These are phyloP conservation scores for Helianthus tuberosus DNA, from an alignment of 129 eudicot genomes.

Conservation along the genomic window DNA sequence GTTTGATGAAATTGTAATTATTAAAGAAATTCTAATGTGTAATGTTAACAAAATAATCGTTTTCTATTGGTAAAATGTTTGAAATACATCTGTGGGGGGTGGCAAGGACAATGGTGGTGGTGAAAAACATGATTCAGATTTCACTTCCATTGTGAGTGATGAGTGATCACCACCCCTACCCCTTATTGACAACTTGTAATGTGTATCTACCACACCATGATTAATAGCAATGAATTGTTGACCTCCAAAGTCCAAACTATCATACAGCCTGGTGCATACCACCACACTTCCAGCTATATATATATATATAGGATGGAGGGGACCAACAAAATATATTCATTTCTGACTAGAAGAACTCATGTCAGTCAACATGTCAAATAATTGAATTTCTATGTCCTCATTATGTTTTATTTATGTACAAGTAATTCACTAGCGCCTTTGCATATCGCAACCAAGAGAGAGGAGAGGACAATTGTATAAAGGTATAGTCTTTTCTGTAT, in stretches of 20 bases:
- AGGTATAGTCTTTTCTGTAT: not conserved
- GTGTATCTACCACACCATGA: slow-evolving; percentile 10
- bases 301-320: slow-evolving; percentile 35
- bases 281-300: slow-evolving; percentile 34
- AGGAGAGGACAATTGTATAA: slow-evolving; percentile 16
- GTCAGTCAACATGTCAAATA: slow-evolving; percentile 27
- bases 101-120: no score
- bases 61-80: no score
- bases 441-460: not conserved
- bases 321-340: slow-evolving; percentile 35
- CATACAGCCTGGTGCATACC: slow-evolving; percentile 36
- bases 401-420: not conserved
- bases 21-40: no score
- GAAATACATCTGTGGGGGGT: no score
- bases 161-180: no score
- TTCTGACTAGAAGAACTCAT: slow-evolving; percentile 13
- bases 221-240: slow-evolving; percentile 19
- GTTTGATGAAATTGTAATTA: no score
- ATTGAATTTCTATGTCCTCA: slow-evolving; percentile 1
- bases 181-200: no score
- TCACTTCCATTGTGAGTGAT: no score
- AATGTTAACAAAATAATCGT: no score
- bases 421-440: not conserved
- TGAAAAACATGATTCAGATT: no score
- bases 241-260: slow-evolving; percentile 25